Percentiles rank a stretch among this genome's conserved stretches.
phyloP scores from a whole-genome alignment of 2,329 filamentous ascomycete genomes.

The Diaporthe nobilis region DNA sequence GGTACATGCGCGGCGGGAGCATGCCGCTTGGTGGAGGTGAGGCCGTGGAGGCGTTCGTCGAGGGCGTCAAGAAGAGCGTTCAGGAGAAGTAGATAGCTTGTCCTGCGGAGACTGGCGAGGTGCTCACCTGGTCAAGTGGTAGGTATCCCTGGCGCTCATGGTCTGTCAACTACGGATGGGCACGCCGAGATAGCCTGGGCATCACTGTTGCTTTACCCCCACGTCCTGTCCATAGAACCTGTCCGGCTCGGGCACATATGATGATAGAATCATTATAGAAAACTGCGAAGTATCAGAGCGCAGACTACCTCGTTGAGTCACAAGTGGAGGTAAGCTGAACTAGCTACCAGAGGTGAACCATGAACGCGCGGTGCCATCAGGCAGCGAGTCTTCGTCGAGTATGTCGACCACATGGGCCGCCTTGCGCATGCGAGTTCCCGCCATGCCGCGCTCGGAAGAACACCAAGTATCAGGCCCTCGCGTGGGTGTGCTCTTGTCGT shows the following conservation, averaged over 20 bases:
- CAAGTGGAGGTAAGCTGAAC: not conserved
- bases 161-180: not conserved
- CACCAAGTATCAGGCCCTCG: not conserved
- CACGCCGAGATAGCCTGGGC: not conserved
- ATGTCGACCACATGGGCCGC: not conserved
- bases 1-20: constrained; percentile 81
- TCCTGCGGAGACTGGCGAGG: not conserved
- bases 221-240: not conserved
- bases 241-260: not conserved
- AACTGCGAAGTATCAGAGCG: not conserved
- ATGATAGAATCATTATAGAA: constrained; percentile 20
- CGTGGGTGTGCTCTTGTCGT: too few species aligned
- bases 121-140: not conserved
- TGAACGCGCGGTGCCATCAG: not conserved
- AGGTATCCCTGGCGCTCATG: not conserved
- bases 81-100: constrained; percentile 58
- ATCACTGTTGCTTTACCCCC: not conserved
- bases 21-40: constrained; percentile 91
- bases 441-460: not conserved
- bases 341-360: not conserved
- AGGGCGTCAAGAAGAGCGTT: constrained; percentile 86
- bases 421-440: not conserved
- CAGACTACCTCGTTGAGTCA: not conserved
- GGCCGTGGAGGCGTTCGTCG: constrained; percentile 91
- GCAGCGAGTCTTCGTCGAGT: not conserved